Conservation (phyloP, 2,329 filamentous ascomycete genomes). For the Hypoxylon rubiginosum region DNA sequence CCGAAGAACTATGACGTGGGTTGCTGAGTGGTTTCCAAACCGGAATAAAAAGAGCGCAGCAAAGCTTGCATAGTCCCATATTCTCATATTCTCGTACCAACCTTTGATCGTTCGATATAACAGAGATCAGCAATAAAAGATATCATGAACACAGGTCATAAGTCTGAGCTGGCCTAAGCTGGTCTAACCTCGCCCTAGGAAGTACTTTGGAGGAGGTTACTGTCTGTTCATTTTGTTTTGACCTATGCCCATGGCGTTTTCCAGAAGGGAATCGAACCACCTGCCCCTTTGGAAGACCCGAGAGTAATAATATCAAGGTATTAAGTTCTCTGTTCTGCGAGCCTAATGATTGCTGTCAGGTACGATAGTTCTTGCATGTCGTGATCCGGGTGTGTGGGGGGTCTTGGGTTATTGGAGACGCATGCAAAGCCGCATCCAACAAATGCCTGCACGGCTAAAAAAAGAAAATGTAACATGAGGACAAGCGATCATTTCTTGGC, state of each 20-base stretch:
- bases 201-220: neutral
- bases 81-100: slow-evolving; percentile 18
- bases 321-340: slow-evolving; percentile 13
- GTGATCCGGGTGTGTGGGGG: slow-evolving; percentile 35
- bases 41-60: slow-evolving; percentile 10
- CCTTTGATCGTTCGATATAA: slow-evolving; percentile 16
- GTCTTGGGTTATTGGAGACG: slow-evolving; percentile 17
- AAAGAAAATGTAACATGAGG: slow-evolving; percentile 30
- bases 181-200: neutral
- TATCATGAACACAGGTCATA: neutral
- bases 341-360: slow-evolving; percentile 35
- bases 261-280: slow-evolving; percentile 15
- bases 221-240: slow-evolving; percentile 17
- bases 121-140: slow-evolving; percentile 27
- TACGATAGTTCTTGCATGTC: slow-evolving; percentile 31
- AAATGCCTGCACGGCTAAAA: slow-evolving; percentile 30
- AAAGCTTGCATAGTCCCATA: slow-evolving; percentile 9
- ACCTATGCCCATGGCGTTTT: neutral
- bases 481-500: slow-evolving; percentile 29
- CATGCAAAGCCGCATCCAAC: slow-evolving; percentile 30
- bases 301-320: slow-evolving; percentile 20
- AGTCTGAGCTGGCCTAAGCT: neutral
- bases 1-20: slow-evolving; percentile 14
- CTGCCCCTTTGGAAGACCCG: slow-evolving; percentile 28
- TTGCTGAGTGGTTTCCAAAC: slow-evolving; percentile 3